These are phyloP conservation scores for Epichloe aotearoae DNA, from an alignment of 2,329 filamentous ascomycete species.

Conservation along the genomic window DNA sequence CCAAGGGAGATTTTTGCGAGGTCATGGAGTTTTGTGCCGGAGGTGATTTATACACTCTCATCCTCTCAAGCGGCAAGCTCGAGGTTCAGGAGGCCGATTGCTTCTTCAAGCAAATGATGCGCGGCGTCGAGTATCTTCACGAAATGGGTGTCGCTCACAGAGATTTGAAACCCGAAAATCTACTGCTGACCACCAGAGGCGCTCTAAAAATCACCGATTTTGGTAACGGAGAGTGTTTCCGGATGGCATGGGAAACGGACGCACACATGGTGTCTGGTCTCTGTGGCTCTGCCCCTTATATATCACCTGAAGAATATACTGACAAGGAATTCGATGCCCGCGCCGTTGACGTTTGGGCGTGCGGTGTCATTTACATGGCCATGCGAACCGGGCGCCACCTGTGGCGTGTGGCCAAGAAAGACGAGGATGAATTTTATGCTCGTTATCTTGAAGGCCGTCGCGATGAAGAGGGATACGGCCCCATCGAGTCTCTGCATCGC, in stretches of 20 bases:
- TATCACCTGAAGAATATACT: conserved; percentile 89
- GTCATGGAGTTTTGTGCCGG: conserved; percentile 99
- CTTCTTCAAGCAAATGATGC: conserved; percentile 98
- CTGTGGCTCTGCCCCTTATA: conserved; percentile 93
- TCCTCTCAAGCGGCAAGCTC: conserved; percentile 81
- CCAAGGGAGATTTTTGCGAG: conserved; percentile 95
- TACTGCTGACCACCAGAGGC: conserved; percentile 83
- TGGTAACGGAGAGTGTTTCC: conserved; percentile 96
- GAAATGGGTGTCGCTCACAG: conserved; percentile 98
- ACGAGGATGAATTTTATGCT: conserved; percentile 94
- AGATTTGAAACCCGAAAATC: conserved; percentile 92
- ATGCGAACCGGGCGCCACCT: conserved; percentile 94
- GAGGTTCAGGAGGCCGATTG: conserved; percentile 91
- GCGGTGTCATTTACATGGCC: conserved; percentile 98
- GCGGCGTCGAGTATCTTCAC: conserved; percentile 96
- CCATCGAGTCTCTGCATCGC: conserved; percentile 88
- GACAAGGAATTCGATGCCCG: conserved; percentile 94
- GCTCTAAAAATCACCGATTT: conserved; percentile 97
- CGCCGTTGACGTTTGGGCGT: conserved; percentile 97
- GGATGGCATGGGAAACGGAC: conserved; percentile 98
- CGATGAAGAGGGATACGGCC: conserved; percentile 85
- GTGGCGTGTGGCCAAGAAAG: conserved; percentile 93
- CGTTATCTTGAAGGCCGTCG: conserved; percentile 85
- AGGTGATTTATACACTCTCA: conserved; percentile 86
- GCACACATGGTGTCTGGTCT: conserved; percentile 96